These are phyloP conservation scores for Metschnikowia shivogae DNA, from an alignment of 805 yeast species.

Conservation along the genomic window DNA sequence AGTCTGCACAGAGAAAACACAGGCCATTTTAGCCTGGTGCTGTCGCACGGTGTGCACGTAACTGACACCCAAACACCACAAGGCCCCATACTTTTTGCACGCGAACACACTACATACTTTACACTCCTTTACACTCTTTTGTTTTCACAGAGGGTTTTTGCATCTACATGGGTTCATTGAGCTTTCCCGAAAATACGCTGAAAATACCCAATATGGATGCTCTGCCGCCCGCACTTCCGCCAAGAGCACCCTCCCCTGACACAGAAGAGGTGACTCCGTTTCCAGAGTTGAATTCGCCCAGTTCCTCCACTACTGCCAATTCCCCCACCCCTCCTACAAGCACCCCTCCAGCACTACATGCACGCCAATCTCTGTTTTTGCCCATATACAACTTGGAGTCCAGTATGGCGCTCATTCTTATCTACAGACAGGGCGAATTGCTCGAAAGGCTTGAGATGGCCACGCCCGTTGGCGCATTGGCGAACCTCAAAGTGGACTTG, in stretches of 20 bases:
- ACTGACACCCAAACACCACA: too few relatives aligned
- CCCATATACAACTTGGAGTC: conserved; percentile 9
- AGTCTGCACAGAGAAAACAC: not conserved
- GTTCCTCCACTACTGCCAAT: not conserved
- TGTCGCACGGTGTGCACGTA: conserved; percentile 1
- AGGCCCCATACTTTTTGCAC: not conserved
- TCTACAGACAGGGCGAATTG: conserved; percentile 12
- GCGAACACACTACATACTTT: not conserved
- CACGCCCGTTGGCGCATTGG: conserved; percentile 10
- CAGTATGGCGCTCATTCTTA: conserved; percentile 9
- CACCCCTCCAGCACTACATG: conserved; percentile 8
- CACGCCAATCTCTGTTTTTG: conserved; percentile 2
- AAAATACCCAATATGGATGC: too few relatives aligned
- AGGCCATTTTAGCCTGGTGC: not conserved
- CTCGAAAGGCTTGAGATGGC: conserved; percentile 10
- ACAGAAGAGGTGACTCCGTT: not conserved
- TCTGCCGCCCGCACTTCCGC: not conserved
- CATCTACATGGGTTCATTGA: not conserved
- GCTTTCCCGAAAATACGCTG: not conserved
- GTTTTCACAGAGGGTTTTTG: not conserved
- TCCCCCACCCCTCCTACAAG: not conserved
- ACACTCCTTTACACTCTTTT: not conserved
- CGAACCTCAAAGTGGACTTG: conserved; percentile 10
- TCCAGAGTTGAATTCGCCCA: too few relatives aligned
- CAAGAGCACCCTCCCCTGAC: not conserved